These are phyloP conservation scores for Polyporus tsugae DNA, from an alignment of 1,284 basidiomycete genomes.

Conservation along the genomic window DNA sequence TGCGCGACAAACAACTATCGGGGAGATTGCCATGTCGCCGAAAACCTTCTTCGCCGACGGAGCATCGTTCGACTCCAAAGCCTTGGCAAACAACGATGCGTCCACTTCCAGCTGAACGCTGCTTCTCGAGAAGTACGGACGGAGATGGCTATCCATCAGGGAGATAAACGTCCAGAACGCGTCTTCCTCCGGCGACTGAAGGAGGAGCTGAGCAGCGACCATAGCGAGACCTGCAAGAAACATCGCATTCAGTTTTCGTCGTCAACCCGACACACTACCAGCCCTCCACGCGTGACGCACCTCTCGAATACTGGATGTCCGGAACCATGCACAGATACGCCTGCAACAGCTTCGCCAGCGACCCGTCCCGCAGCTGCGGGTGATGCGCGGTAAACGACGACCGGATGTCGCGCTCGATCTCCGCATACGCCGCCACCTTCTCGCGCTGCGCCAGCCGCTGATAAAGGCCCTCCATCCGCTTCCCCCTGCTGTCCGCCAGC, in stretches of 20 bases:
- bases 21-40: conserved; percentile 66
- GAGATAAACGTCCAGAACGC: conserved; percentile 94
- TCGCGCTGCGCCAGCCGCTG: conserved; percentile 67
- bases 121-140: conserved; percentile 81
- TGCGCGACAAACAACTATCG: conserved; percentile 62
- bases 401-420: conserved; percentile 71
- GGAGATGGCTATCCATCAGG: conserved; percentile 82
- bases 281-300: conserved; percentile 38
- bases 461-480: conserved; percentile 77
- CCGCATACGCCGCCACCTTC: conserved; percentile 56
- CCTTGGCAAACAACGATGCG: conserved; percentile 77
- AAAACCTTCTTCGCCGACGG: conserved; percentile 73
- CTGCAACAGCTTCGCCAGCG: conserved; percentile 67
- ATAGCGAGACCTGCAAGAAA: conserved; percentile 69
- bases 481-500: conserved; percentile 77
- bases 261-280: background rate
- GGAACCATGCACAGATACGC: conserved; percentile 85
- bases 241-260: conserved; percentile 27
- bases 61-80: conserved; percentile 75
- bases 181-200: conserved; percentile 89
- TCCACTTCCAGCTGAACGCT: conserved; percentile 85
- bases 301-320: conserved; percentile 74
- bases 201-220: conserved; percentile 81
- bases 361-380: conserved; percentile 62
- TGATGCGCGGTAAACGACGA: conserved; percentile 60